Percentiles rank a stretch among this genome's conserved stretches.
Evolutionary conservation across 345 rosid genomes (phyloP).

Genomic region (Corchorus capsularis): DNA sequence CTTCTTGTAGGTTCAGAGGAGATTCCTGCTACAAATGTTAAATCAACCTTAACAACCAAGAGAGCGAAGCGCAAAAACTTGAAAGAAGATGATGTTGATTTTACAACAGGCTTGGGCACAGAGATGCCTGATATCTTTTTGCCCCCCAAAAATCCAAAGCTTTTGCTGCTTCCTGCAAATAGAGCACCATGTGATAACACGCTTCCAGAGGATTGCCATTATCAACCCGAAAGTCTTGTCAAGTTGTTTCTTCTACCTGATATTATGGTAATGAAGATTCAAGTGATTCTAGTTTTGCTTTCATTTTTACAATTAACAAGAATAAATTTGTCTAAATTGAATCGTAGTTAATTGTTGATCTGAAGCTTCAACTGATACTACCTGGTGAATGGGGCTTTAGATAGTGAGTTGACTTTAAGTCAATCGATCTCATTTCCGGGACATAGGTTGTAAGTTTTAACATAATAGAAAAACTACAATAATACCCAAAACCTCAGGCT

Average conservation of each 20-base stretch:
- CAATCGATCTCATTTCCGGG: not conserved
- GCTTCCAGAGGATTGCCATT: constrained; percentile 46
- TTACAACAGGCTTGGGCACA: constrained; percentile 34
- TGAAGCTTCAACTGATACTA: not conserved
- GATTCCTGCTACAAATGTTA: constrained; percentile 10
- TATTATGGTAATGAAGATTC: constrained; percentile 30
- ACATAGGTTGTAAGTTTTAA: not conserved
- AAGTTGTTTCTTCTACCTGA: constrained; percentile 37
- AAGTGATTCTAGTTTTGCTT: not conserved
- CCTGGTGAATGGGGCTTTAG: not conserved
- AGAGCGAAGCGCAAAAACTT: constrained; percentile 14
- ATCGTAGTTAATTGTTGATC: not conserved
- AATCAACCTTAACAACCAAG: constrained; percentile 10
- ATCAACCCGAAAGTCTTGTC: constrained; percentile 39
- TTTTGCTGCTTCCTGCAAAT: constrained; percentile 36
- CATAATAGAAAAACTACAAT: not conserved
- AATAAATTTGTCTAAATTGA: not conserved
- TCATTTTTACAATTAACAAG: too few species aligned
- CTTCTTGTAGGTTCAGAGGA: constrained; percentile 11
- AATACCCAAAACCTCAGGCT: not conserved
- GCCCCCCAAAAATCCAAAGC: constrained; percentile 37
- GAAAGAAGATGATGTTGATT: constrained; percentile 35
- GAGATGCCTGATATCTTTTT: constrained; percentile 33
- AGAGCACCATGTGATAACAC: constrained; percentile 24
- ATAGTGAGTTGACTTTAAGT: not conserved